phyloP scores from a whole-genome alignment of 2,329 filamentous ascomycete species.

The Colletotrichum acutatum region DNA sequence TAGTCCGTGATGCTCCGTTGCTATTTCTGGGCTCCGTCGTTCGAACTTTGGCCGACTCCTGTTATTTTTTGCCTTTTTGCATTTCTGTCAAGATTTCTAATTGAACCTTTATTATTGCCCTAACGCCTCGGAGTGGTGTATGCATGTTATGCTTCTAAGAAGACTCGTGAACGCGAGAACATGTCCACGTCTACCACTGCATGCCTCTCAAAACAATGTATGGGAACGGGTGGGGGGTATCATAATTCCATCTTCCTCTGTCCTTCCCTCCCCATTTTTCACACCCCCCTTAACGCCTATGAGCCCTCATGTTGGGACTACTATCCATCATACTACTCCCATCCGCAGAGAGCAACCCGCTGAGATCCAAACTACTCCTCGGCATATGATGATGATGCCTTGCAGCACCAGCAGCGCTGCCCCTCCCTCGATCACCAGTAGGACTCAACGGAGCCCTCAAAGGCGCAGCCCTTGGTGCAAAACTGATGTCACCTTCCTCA shows the following conservation, averaged over 20 bases:
- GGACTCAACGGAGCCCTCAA: slow-evolving; percentile 51
- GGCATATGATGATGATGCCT: not conserved
- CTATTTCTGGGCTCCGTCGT: too few species aligned
- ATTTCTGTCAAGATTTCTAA: too few species aligned
- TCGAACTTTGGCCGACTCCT: too few species aligned
- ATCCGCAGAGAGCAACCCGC: slow-evolving; percentile 64
- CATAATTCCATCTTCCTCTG: slow-evolving; percentile 7
- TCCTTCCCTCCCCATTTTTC: not conserved
- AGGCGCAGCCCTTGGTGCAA: slow-evolving; percentile 48
- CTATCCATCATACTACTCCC: slow-evolving; percentile 68
- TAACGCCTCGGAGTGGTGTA: too few species aligned
- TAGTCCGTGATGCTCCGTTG: too few species aligned
- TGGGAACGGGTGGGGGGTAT: slow-evolving; percentile 15
- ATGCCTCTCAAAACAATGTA: not conserved
- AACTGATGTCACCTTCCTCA: slow-evolving; percentile 48
- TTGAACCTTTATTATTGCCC: too few species aligned
- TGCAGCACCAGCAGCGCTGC: slow-evolving; percentile 28
- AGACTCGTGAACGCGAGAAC: too few species aligned
- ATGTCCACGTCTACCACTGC: not conserved
- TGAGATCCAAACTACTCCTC: slow-evolving; percentile 66
- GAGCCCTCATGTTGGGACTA: slow-evolving; percentile 60
- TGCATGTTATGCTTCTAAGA: not conserved
- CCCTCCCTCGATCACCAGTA: slow-evolving; percentile 45
- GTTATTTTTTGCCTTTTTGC: too few species aligned
- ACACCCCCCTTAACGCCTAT: slow-evolving; percentile 39